Base-by-base conservation (phyloP, 768 basidiomycete genomes). In the Zangia roseola region DNA sequence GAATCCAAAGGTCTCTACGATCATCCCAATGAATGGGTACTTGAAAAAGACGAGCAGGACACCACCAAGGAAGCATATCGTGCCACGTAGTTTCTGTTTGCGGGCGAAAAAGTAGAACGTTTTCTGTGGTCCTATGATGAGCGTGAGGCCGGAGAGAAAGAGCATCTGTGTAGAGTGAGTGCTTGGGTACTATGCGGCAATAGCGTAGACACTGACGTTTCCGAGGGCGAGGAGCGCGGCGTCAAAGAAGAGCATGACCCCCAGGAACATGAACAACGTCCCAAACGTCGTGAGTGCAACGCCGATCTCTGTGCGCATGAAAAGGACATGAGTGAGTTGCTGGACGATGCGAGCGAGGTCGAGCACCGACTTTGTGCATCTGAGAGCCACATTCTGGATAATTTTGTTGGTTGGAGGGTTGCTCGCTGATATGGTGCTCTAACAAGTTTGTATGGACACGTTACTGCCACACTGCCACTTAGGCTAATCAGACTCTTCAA, bases 61-160 rank as follows among this genome's bases (percentile, higher is more conserved):
- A 14, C 93, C 93, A 25, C 89, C 90, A 34, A 95, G 65, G 75
- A 95, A 95, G 66, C 91, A 94, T 40, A 79, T 54, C 6, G 91
- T 88, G 37, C 97, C 97, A 16, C 97, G 82, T 55, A 97, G 71
- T 71, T 99, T 99, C 69, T 98, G 90, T 66, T 82, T 89, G 53
- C 97, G 83, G 26, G 94, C 89, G 71, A 99, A 98, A 75, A 99
- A 98, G 71, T 92, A 91, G 73, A 97, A 94, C 17, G 94, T 97
- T 74, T 97, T 98, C 55, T 89, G 85, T 7, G 94, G 93, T 5
- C 93, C 97, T 56, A 99, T 98, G 73, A 98, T 95, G 54, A 98
- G 79, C 8, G 94, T 95, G 48, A 99, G 78, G 41, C 97, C 97
- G 2, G 88, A 84, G 34, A 99, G 69, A 76, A 99, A 99, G 55